phyloP scores from a whole-genome alignment of 805 yeast species.

The Candida pseudoglaebosa region DNA sequence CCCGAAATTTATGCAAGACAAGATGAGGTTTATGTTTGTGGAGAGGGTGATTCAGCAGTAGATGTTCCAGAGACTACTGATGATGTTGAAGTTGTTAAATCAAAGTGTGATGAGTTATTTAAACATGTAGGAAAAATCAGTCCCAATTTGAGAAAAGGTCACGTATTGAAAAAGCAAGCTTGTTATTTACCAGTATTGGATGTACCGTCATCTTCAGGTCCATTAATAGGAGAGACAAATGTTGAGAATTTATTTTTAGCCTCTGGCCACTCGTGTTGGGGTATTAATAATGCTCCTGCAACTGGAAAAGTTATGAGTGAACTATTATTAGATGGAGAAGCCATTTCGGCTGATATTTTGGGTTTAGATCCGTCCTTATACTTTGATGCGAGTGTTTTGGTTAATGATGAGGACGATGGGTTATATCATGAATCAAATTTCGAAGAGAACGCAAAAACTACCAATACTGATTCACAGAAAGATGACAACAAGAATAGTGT shows the following conservation, averaged over 20 bases:
- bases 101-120: slow-evolving; percentile 84
- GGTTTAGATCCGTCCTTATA: slow-evolving; percentile 83
- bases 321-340: slow-evolving; percentile 76
- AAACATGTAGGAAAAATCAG: slow-evolving; percentile 75
- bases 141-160: slow-evolving; percentile 66
- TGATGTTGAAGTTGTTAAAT: slow-evolving; percentile 82
- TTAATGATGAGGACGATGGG: slow-evolving; percentile 15
- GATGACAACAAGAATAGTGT: neutral
- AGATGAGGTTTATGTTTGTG: slow-evolving; percentile 95
- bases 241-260: slow-evolving; percentile 76
- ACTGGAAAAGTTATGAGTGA: slow-evolving; percentile 94
- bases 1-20: slow-evolving; percentile 95
- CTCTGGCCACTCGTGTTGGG: slow-evolving; percentile 98
- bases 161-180: slow-evolving; percentile 80
- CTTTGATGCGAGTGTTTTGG: slow-evolving; percentile 66
- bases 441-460: neutral
- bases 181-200: slow-evolving; percentile 94
- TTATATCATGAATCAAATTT: neutral
- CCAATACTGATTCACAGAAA: neutral
- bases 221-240: slow-evolving; percentile 90
- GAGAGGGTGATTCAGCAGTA: slow-evolving; percentile 90
- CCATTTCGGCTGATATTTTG: slow-evolving; percentile 69
- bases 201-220: slow-evolving; percentile 89
- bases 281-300: slow-evolving; percentile 95
- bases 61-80: slow-evolving; percentile 93